These are phyloP conservation scores for Boletellus emodensis DNA, from an alignment of 768 basidiomycete genomes.

Conservation along the genomic window DNA sequence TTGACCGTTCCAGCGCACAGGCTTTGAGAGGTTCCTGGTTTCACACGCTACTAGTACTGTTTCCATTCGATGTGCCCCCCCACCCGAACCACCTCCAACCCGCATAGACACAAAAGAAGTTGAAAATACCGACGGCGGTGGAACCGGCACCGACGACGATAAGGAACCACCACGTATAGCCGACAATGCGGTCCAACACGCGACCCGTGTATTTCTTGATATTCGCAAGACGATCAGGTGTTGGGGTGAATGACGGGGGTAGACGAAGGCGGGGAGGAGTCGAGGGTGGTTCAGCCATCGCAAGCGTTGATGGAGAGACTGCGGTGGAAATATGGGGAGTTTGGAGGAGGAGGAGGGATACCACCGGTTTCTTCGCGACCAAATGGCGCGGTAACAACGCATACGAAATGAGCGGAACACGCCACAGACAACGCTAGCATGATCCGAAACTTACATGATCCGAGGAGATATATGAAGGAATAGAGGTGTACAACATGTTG, in stretches of 20 bases:
- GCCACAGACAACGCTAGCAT: not conserved
- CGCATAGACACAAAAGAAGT: constrained; percentile 64
- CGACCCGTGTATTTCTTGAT: constrained; percentile 66
- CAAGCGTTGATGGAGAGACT: constrained; percentile 8
- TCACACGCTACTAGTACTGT: constrained; percentile 14
- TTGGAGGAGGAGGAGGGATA: constrained; percentile 66
- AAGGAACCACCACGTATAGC: constrained; percentile 75
- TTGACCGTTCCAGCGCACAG: not conserved
- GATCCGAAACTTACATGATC: constrained; percentile 68
- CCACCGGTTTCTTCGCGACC: constrained; percentile 73
- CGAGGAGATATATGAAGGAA: constrained; percentile 81
- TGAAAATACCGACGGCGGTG: constrained; percentile 62
- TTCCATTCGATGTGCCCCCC: constrained; percentile 11
- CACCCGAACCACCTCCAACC: constrained; percentile 57
- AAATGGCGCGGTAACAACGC: not conserved
- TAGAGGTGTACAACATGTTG: constrained; percentile 71
- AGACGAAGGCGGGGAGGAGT: constrained; percentile 45
- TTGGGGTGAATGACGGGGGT: constrained; percentile 47
- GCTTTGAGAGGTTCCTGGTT: not conserved
- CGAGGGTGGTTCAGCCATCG: constrained; percentile 22
- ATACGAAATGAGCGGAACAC: not conserved
- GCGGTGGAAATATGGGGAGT: constrained; percentile 28
- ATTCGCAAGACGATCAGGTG: constrained; percentile 48
- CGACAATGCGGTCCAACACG: constrained; percentile 66
- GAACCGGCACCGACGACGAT: constrained; percentile 76